These are phyloP conservation scores for Marasmius oreades DNA, from an alignment of 1,284 basidiomycete genomes.

Conservation along the genomic window DNA sequence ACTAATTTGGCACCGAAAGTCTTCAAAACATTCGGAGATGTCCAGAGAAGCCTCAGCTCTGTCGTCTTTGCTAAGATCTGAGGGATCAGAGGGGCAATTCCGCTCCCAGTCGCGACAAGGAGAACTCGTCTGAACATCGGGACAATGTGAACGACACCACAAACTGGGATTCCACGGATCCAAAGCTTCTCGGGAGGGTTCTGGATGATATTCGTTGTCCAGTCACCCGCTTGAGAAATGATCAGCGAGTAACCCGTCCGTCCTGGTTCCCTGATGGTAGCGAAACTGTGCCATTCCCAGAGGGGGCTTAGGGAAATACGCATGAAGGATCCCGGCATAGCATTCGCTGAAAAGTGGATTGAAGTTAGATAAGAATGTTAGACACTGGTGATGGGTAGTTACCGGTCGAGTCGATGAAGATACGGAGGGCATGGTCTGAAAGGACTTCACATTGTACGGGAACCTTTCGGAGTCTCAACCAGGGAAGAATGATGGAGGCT, in stretches of 20 bases:
- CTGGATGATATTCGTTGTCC: slow-evolving; percentile 49
- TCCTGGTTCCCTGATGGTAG: slow-evolving; percentile 49
- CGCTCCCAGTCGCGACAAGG: slow-evolving; percentile 60
- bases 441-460: slow-evolving; percentile 38
- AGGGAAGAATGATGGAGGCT: slow-evolving; percentile 35
- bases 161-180: slow-evolving; percentile 58
- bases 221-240: slow-evolving; percentile 58
- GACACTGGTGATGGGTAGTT: neutral
- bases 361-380: neutral
- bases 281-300: slow-evolving; percentile 61
- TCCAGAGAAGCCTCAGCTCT: slow-evolving; percentile 57
- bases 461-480: slow-evolving; percentile 37
- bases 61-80: slow-evolving; percentile 46
- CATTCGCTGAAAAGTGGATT: slow-evolving; percentile 14
- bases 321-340: slow-evolving; percentile 51
- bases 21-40: slow-evolving; percentile 52
- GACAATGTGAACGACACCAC: slow-evolving; percentile 52
- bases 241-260: slow-evolving; percentile 54
- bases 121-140: slow-evolving; percentile 54
- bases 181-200: slow-evolving; percentile 54
- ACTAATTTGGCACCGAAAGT: slow-evolving; percentile 58
- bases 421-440: slow-evolving; percentile 38
- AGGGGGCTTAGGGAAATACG: slow-evolving; percentile 52
- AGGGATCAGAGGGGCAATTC: slow-evolving; percentile 56
- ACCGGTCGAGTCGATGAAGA: slow-evolving; percentile 40